Conservation (phyloP, 345 rosid genomes). For the Gynandropsis gynandra region DNA sequence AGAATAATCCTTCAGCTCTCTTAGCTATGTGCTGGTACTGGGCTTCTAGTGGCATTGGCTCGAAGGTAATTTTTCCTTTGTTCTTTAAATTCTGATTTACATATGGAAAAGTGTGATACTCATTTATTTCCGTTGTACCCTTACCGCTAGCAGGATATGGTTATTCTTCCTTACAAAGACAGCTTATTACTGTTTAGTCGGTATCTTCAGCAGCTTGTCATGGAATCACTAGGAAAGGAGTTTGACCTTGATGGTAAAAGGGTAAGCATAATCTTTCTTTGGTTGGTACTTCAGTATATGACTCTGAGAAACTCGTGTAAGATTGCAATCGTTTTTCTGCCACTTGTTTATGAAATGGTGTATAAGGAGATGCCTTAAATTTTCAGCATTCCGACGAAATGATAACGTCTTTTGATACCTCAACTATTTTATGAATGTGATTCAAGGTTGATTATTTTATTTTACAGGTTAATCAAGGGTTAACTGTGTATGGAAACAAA, state of each 20-base stretch:
- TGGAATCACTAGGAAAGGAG: slow-evolving; percentile 99
- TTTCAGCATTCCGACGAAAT: not conserved
- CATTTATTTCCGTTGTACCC: slow-evolving; percentile 4
- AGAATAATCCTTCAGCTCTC: slow-evolving; percentile 88
- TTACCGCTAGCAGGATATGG: slow-evolving; percentile 71
- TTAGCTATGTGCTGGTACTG: slow-evolving; percentile 95
- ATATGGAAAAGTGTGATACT: not conserved
- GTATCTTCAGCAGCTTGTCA: slow-evolving; percentile 92
- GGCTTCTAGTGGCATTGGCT: slow-evolving; percentile 87
- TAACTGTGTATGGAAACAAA: slow-evolving; percentile 93
- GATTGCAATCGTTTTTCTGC: slow-evolving; percentile 6
- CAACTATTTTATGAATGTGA: slow-evolving; percentile 9
- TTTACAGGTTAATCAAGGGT: slow-evolving; percentile 91
- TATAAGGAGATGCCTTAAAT: too few relatives aligned
- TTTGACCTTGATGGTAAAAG: slow-evolving; percentile 89
- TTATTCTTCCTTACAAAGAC: slow-evolving; percentile 97
- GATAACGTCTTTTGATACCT: slow-evolving; percentile 9
- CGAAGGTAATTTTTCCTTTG: slow-evolving; percentile 52
- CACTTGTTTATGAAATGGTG: slow-evolving; percentile 4
- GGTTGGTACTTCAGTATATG: not conserved
- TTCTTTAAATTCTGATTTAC: slow-evolving; percentile 5
- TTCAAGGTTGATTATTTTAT: slow-evolving; percentile 17
- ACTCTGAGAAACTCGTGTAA: not conserved
- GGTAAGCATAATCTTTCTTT: slow-evolving; percentile 43
- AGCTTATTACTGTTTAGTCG: slow-evolving; percentile 87